Evolutionary conservation across 306 rosid species (phyloP).

Genomic region (Arachis stenosperma): DNA sequence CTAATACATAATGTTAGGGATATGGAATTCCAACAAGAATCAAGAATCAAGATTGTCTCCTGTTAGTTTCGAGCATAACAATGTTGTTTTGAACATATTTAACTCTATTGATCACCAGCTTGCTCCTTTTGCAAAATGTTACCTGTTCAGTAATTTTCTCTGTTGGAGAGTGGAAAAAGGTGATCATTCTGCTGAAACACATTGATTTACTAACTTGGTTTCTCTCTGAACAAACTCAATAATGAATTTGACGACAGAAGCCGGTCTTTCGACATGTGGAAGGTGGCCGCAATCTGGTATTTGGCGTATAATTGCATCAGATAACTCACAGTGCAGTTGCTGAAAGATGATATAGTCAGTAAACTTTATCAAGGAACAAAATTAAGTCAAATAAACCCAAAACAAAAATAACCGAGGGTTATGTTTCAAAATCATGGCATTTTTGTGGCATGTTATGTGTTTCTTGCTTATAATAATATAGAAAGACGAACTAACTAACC

Average conservation of each 20-base stretch:
- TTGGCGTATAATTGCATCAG: constrained; percentile 62
- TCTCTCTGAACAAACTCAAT: constrained; percentile 56
- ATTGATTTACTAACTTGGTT: constrained; percentile 38
- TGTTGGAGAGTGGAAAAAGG: not conserved
- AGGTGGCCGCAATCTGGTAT: constrained; percentile 73
- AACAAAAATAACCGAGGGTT: not conserved
- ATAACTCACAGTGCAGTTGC: constrained; percentile 69
- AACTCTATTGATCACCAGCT: not conserved
- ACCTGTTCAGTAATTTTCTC: not conserved
- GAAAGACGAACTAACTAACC: constrained; percentile 48
- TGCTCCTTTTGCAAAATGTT: not conserved
- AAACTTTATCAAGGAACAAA: not conserved
- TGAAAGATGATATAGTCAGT: constrained; percentile 36
- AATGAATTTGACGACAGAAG: constrained; percentile 52
- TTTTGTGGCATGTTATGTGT: constrained; percentile 4
- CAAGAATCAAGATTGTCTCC: too few species aligned
- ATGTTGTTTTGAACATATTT: not conserved
- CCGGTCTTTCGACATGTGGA: constrained; percentile 79
- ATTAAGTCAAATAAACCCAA: constrained; percentile 16
- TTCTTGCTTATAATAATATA: not conserved
- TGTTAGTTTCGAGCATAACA: too few species aligned
- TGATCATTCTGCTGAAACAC: constrained; percentile 29
- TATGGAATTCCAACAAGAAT: too few species aligned
- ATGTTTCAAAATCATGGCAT: constrained; percentile 13
- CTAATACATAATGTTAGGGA: too few species aligned